Percentiles rank a stretch among this genome's conserved stretches.
phyloP scores from a whole-genome alignment of 164 flowering plant genomes.

The Tinospora cordifolia region DNA sequence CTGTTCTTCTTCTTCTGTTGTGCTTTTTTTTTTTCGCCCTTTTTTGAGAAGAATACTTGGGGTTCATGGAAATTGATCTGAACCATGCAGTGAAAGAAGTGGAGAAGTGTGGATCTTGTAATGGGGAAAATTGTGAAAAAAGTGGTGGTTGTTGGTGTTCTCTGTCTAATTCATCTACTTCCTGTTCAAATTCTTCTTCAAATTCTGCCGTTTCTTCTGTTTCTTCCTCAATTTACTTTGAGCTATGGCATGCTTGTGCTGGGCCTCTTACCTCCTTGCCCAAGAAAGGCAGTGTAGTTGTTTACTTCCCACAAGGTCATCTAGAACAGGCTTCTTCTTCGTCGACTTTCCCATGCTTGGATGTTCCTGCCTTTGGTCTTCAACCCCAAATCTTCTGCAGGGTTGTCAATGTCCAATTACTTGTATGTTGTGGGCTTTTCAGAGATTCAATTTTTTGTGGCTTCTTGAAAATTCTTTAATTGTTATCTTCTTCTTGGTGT shows the following conservation, averaged over 20 bases:
- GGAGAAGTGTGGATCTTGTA: constrained; percentile 37
- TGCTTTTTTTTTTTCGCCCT: too few species aligned
- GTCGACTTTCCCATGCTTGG: constrained; percentile 44
- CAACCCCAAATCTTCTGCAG: constrained; percentile 81
- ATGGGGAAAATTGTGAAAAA: constrained; percentile 36
- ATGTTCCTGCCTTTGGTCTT: constrained; percentile 57
- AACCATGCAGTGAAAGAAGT: constrained; percentile 54
- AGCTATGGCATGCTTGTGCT: constrained; percentile 95
- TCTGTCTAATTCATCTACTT: constrained; percentile 26
- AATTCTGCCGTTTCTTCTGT: constrained; percentile 29
- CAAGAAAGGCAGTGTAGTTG: constrained; percentile 75
- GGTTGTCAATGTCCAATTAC: constrained; percentile 71
- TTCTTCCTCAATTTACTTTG: constrained; percentile 53
- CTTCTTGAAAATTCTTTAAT: not conserved
- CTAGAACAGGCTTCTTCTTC: constrained; percentile 61
- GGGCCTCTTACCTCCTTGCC: constrained; percentile 80
- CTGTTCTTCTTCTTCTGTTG: constrained; percentile 9
- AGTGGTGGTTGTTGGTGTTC: constrained; percentile 28
- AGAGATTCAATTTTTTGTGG: not conserved
- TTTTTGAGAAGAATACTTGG: too few species aligned
- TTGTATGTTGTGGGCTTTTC: constrained; percentile 36
- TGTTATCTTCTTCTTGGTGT: constrained; percentile 1
- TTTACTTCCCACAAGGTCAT: constrained; percentile 93
- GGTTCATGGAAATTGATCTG: constrained; percentile 69
- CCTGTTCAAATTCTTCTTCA: constrained; percentile 39